Percentiles rank a stretch among this genome's conserved stretches.
Evolutionary conservation across 441 rosid genomes (phyloP).

Genomic region (Dalechampia spathulata): DNA sequence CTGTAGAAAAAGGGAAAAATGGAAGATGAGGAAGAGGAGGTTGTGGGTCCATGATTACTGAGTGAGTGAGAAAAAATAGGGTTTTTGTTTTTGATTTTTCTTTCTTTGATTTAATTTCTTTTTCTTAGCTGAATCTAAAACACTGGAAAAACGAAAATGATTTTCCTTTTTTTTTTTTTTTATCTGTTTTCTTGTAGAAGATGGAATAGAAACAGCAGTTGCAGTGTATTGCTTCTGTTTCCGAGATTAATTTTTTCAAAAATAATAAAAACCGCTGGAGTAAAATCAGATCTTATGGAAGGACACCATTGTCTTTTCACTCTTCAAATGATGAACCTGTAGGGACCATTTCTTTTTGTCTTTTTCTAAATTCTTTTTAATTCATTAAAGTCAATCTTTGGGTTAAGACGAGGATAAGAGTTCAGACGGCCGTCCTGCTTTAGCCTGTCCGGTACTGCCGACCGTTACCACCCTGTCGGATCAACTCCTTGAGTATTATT

Average conservation of each 20-base stretch:
- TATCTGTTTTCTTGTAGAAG: background rate
- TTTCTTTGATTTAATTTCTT: no score
- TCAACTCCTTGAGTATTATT: no score
- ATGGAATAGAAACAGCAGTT: background rate
- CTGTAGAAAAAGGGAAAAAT: background rate
- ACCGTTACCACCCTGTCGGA: no score
- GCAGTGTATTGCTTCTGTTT: background rate
- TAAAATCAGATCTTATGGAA: background rate
- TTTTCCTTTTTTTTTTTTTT: background rate
- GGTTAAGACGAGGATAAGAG: no score
- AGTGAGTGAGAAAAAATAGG: background rate
- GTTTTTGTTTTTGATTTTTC: background rate
- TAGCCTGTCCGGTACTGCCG: no score
- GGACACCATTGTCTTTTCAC: background rate
- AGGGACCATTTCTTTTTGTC: slow-evolving; percentile 2
- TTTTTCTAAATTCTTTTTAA: no score
- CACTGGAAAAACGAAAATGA: no score
- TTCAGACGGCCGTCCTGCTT: no score
- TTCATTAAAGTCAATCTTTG: background rate
- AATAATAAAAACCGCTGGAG: background rate
- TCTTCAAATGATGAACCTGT: background rate
- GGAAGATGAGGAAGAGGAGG: background rate
- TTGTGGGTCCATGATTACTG: slow-evolving; percentile 10
- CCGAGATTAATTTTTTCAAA: background rate
- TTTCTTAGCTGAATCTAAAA: no score